A percentile compares a stretch with the other conserved stretches of the same genome.
Conservation (phyloP, 2,329 filamentous ascomycete species). For the Ramularia endophylla region DNA sequence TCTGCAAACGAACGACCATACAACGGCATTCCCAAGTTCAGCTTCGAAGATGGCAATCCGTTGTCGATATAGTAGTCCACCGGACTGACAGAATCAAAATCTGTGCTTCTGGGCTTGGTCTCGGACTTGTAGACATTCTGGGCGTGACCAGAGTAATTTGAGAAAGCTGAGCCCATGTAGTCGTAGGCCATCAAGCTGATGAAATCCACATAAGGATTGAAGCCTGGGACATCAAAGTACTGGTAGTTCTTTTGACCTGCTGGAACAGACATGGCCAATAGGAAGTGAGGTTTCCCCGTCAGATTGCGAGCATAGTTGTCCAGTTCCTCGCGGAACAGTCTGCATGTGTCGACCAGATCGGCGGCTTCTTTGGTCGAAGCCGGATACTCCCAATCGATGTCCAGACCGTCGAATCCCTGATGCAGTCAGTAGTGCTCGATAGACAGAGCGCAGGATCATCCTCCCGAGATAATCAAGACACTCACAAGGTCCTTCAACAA, state of each 20-base stretch:
- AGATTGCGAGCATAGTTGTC: constrained; percentile 30
- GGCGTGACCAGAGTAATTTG: constrained; percentile 59
- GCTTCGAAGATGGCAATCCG: constrained; percentile 57
- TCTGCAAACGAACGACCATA: constrained; percentile 79
- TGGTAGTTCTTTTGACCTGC: constrained; percentile 37
- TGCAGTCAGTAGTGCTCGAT: not conserved
- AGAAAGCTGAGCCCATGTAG: constrained; percentile 53
- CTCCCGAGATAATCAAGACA: not conserved
- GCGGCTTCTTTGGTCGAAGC: constrained; percentile 32
- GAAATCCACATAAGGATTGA: constrained; percentile 39
- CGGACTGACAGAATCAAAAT: constrained; percentile 67
- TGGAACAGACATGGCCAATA: constrained; percentile 39
- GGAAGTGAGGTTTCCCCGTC: constrained; percentile 32
- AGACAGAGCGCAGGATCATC: too few relatives aligned
- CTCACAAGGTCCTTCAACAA: constrained; percentile 61
- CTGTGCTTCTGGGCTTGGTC: constrained; percentile 58
- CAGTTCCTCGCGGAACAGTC: constrained; percentile 32
- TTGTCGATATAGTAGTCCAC: constrained; percentile 59
- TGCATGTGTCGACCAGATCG: constrained; percentile 29
- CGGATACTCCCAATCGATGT: constrained; percentile 46
- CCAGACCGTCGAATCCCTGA: constrained; percentile 56
- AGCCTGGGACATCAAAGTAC: constrained; percentile 33
- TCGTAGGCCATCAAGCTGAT: constrained; percentile 47
- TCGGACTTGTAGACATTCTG: constrained; percentile 64
- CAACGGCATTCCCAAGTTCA: constrained; percentile 84